Base-by-base conservation (phyloP, 495 filamentous ascomycete genomes). In the Penicillium malachiteum region DNA sequence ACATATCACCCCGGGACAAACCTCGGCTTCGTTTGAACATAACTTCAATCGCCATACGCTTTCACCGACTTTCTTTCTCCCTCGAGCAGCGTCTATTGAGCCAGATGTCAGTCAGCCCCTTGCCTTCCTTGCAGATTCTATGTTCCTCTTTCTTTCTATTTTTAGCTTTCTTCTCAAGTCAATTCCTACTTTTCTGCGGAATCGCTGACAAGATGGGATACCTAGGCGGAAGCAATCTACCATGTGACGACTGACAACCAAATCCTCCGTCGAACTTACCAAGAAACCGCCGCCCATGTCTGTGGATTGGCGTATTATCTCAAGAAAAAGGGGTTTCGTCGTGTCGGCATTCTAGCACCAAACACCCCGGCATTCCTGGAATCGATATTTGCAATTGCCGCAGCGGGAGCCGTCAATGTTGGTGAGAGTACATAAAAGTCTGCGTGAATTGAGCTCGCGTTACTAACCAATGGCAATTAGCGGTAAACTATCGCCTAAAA, bases 331-430 rank as follows among this genome's bases (percentile, higher is more conserved):
- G 79, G 78, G 7, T 83, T 81, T 62, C 87, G 82, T 65, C 81
- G 87, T 52, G 80, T 88, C 2, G 94, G 94, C 5, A 85, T 98
- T 38, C 78, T 98, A 5, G 84, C 83, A 17, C 87, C 95, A 1
- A 98, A 98, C 67, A 98, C 94, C 5, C 94, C 94, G 3, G 94
- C 91, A 0, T 97, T 97, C 67, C 74, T 97, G 16, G 93, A 97
- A 71, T 79, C 83, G 2, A 87, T 97, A 46, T 98, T 92, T 62
- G 94, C 89, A 6, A 89, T 97, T 64, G 85, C 84, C 2, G 94
- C 92, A 18, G 92, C 90, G 3, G 91, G 91, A 7, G 90, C 76
- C 9, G 80, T 96, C 9, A 87, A 90, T 59, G 85, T 96, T 55
- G 84, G 80, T 84, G 61, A 53, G 64, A 13, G 17, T 31, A 42